Conservation (phyloP, 2,329 filamentous ascomycete genomes). For the Arthroderma sp. region DNA sequence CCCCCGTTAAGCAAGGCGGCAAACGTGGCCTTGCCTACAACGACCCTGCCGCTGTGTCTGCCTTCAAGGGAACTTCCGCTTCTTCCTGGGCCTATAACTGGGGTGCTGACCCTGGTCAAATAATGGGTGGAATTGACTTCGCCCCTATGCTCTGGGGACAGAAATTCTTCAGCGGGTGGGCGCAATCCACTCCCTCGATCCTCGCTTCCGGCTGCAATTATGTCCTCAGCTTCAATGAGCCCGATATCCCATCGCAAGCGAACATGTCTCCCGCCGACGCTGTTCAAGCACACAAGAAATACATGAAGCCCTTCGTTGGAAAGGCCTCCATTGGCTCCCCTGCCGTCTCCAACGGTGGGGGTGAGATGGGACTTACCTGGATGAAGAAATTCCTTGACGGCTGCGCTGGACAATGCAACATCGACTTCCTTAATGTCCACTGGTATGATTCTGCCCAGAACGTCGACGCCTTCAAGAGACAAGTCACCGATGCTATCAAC, state of each 20-base stretch:
- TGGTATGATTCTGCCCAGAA: constrained; percentile 30
- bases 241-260: constrained; percentile 31
- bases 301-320: constrained; percentile 29
- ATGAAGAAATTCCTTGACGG: constrained; percentile 29
- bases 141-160: constrained; percentile 37
- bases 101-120: constrained; percentile 24
- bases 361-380: constrained; percentile 29
- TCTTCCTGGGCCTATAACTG: constrained; percentile 39
- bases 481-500: constrained; percentile 27
- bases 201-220: constrained; percentile 27
- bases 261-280: constrained; percentile 29
- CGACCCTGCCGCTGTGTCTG: constrained; percentile 22
- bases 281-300: constrained; percentile 25
- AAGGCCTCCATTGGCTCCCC: constrained; percentile 33
- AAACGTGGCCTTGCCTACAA: constrained; percentile 34
- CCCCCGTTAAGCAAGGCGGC: constrained; percentile 18
- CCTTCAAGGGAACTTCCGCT: constrained; percentile 21
- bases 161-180: constrained; percentile 28
- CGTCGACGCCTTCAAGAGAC: constrained; percentile 27
- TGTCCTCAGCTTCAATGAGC: constrained; percentile 38
- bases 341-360: constrained; percentile 30
- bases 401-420: constrained; percentile 28
- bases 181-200: constrained; percentile 23
- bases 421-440: constrained; percentile 35
- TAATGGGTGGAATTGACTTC: constrained; percentile 28